Evolutionary conservation across 768 basidiomycete species (phyloP), one percentile per base, ranked within the genome.

Genomic region (Dioszegia crocea): DNA sequence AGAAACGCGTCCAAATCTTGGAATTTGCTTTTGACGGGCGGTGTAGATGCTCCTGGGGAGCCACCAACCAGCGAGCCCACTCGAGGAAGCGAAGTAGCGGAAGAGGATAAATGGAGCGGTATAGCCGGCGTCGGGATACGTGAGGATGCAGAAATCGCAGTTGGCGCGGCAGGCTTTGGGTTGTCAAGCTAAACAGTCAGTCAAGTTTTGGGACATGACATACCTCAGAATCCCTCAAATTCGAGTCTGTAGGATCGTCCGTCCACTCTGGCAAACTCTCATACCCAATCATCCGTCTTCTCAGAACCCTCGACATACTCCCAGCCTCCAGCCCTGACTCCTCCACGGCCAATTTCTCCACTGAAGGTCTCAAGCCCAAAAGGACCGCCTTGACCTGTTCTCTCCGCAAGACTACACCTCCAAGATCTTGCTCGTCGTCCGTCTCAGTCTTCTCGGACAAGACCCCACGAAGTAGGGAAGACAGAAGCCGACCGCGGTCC

Each of bases 401-500:
- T 40, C 84, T 80, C 60, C 92, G 79, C 45, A 96, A 78, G 12
- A 91, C 80, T 27, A 96, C 91, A 2, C 90, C 86, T 10, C 84
- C 82, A 23, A 83, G 77, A 38, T 82, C 82, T 56, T 83, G 83
- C 17, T 72, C 73, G 14, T 74, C 76, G 14, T 79, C 80, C 33
- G 78, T 69, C n/a, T 76, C 53, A 29, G 6, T 29, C 58, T 64
- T 57, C 36, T 67, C 70, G 29, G 67, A 56, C 3, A 67, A 68
- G 1, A 84, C 78, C 31, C 88, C 86, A 2, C 79, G 74, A 16
- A 94, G 80, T 14, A 98, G 81, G 4, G 86, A 83, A 17, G 80
- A 78, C 26, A 96, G 75, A 83, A 91, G 86, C 50, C 94, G 83
- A 4, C 85, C 86, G 24, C 93, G 86, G 74, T 98, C 96, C 30